A percentile compares a stretch with the other conserved stretches of the same genome.
These are phyloP conservation scores for Cicer yamashitae DNA, from an alignment of 306 rosid species.

Conservation along the genomic window DNA sequence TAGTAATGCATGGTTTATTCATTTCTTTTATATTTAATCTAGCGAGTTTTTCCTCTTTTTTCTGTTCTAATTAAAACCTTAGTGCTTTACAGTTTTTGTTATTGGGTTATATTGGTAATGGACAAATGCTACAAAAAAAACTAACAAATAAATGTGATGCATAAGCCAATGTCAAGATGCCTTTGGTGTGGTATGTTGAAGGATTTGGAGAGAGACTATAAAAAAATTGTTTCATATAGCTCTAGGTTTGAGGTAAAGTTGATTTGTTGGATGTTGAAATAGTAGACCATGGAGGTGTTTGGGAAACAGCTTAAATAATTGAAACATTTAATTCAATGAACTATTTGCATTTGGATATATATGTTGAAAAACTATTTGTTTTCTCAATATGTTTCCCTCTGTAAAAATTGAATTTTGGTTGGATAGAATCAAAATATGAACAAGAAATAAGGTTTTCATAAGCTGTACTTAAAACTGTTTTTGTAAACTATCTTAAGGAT, in stretches of 20 bases:
- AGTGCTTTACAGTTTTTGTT: constrained; percentile 6
- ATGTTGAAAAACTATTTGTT: neutral
- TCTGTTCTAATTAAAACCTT: neutral
- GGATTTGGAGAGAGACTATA: constrained; percentile 12
- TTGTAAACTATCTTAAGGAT: neutral
- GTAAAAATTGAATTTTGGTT: neutral
- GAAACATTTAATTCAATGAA: neutral
- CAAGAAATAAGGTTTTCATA: neutral
- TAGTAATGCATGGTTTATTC: neutral
- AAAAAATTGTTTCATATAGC: constrained; percentile 8
- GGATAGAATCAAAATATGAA: neutral
- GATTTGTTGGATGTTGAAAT: constrained; percentile 12
- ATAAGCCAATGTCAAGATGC: neutral
- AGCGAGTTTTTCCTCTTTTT: neutral
- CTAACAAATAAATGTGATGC: neutral
- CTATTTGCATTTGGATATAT: neutral
- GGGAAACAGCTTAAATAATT: neutral
- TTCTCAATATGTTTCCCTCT: neutral
- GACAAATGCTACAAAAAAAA: neutral
- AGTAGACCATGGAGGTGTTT: neutral
- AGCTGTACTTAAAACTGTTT: neutral
- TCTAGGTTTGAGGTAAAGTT: constrained; percentile 6
- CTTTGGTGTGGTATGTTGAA: constrained; percentile 12
- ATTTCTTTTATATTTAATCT: neutral
- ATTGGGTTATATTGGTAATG: constrained; percentile 24